Conservation (phyloP, 148 eudicot species). For the Dysphania ambrosioides region DNA sequence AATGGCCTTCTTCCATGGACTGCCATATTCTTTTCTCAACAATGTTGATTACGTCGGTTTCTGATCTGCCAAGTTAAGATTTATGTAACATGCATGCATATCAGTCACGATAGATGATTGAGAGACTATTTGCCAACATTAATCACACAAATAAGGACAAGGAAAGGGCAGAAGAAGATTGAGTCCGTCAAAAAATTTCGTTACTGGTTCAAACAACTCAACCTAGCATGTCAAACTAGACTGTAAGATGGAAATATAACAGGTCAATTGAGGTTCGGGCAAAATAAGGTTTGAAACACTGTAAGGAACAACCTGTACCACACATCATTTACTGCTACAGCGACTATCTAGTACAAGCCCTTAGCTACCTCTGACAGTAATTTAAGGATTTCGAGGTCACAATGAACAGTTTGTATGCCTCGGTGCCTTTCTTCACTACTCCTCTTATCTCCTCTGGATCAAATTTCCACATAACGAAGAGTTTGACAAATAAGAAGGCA, state of each 20-base stretch:
- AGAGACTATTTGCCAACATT: background rate
- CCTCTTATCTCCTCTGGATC: background rate
- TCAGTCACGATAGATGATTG: background rate
- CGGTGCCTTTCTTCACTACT: background rate
- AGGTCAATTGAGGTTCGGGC: background rate
- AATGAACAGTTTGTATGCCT: background rate
- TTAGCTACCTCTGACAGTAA: background rate
- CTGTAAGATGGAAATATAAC: background rate
- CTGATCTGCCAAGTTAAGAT: slow-evolving; percentile 48
- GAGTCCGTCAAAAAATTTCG: background rate
- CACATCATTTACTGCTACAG: background rate
- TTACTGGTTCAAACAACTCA: background rate
- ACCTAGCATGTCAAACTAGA: background rate
- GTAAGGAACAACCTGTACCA: background rate
- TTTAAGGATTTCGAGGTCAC: background rate
- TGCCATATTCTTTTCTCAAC: slow-evolving; percentile 87
- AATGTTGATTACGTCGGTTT: slow-evolving; percentile 69
- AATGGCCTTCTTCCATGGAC: slow-evolving; percentile 93
- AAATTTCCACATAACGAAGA: background rate
- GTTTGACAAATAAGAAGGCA: background rate
- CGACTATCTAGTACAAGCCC: background rate
- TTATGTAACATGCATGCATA: background rate
- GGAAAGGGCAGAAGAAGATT: background rate
- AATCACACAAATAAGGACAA: background rate
- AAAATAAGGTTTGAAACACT: background rate